phyloP scores from a whole-genome alignment of 1,284 basidiomycete species.

The Ustilago shanxiensis region DNA sequence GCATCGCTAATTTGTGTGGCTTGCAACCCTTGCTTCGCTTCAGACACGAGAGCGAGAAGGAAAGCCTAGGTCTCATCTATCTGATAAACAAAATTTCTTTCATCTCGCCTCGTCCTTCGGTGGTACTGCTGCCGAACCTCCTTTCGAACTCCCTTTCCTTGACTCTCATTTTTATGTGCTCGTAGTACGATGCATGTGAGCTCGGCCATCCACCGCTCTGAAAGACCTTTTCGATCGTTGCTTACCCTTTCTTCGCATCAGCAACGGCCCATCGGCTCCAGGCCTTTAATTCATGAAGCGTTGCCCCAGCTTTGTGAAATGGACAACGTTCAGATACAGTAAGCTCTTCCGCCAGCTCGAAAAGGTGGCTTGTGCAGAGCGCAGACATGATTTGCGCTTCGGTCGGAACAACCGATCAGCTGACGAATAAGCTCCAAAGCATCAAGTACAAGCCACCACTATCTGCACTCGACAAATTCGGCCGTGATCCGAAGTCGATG shows the following conservation, averaged over 20 bases:
- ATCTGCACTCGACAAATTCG: conserved; percentile 2
- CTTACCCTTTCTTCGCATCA: not conserved
- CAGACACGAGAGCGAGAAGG: not conserved
- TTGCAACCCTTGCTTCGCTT: conserved; percentile 7
- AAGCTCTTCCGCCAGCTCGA: not conserved
- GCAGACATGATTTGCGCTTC: not conserved
- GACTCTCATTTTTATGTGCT: not conserved
- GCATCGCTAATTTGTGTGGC: not conserved
- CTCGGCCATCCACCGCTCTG: not conserved
- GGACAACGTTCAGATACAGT: too few species aligned
- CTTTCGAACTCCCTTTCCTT: not conserved
- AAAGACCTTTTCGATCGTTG: not conserved
- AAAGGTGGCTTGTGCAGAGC: conserved; percentile 3
- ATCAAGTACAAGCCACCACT: not conserved
- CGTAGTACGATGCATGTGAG: not conserved
- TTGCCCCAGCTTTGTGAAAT: not conserved
- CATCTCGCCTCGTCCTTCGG: too few species aligned
- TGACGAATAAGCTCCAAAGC: conserved; percentile 4
- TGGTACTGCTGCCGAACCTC: too few species aligned
- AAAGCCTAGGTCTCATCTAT: conserved; percentile 20
- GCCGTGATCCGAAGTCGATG: conserved; percentile 2
- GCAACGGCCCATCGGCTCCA: not conserved
- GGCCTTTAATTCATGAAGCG: not conserved
- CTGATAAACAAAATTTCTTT: conserved; percentile 19
- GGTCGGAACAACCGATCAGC: conserved; percentile 4